Evolutionary conservation across 257 asterid genomes (phyloP), one percentile per base, ranked within the genome.

Genomic region (Forsythia suspensa): DNA sequence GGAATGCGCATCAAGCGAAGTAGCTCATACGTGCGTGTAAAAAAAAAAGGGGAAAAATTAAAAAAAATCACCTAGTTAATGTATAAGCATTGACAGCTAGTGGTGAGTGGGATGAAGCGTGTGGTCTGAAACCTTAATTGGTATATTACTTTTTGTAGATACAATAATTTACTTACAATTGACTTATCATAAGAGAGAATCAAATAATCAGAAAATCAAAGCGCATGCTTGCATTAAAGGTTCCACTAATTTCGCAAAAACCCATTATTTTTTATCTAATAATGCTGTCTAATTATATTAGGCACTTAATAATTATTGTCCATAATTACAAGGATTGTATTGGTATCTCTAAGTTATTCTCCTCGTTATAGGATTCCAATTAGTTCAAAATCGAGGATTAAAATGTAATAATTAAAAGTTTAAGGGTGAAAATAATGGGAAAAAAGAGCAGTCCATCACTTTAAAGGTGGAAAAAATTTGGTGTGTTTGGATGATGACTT

Each of bases 271-370:
- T 51, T 16, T 8, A 8, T 41, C 10, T 21, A 41, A 24, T 48
- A 15, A 15, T 75, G 74, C 15, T 72, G 18, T 36, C 72, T 29
- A 63, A 46, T 78, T 13, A 29, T 38, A 38, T 37, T 57, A 18
- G 34, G 65, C 78, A 70, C 76, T 44, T 38, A 51, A 71, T 75
- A 76, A 87, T 87, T 78, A 87, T 84, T 59, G 24, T 39, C 81
- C 51, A 79, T 87, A 55, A 87, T 84, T 70, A 73, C 66, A 63
- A 63, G 39, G 29, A 63, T 29, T 24, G 10, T 21, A 63, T 63
- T 8, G 70, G 39, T 29, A 63, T 63, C 70, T 63, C 70, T 24
- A 63, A 63, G 40, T 63, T 63, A 15, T 24, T 63, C 37, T 4
- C 70, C 38, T 21, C 10, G 40, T 63, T 63, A 29, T 63, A 63